Evolutionary conservation across 2,329 filamentous ascomycete species (phyloP).

Genomic region (Gnomoniopsis sp.): DNA sequence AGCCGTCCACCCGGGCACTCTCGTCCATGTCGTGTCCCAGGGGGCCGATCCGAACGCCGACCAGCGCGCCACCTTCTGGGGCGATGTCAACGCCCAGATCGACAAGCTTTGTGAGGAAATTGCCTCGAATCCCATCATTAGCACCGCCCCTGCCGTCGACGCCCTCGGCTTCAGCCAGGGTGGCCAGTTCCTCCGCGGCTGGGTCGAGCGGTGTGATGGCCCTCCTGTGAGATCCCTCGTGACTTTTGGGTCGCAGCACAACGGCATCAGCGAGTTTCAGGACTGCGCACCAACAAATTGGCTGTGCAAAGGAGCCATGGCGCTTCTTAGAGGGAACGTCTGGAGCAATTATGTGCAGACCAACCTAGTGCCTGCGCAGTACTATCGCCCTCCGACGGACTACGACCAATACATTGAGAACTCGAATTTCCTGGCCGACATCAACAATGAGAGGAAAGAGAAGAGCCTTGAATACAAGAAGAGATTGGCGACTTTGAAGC

Average conservation of each 20-base stretch:
- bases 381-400: slow-evolving; percentile 73
- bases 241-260: slow-evolving; percentile 89
- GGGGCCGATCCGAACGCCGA: slow-evolving; percentile 65
- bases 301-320: slow-evolving; percentile 77
- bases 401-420: slow-evolving; percentile 70
- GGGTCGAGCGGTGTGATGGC: slow-evolving; percentile 80
- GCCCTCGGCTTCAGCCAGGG: slow-evolving; percentile 94
- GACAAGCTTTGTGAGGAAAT: slow-evolving; percentile 74
- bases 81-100: slow-evolving; percentile 81
- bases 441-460: slow-evolving; percentile 81
- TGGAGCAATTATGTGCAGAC: slow-evolving; percentile 78
- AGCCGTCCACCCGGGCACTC: slow-evolving; percentile 73
- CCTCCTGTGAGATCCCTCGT: slow-evolving; percentile 75
- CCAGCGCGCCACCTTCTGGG: slow-evolving; percentile 82
- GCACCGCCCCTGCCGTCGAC: slow-evolving; percentile 78
- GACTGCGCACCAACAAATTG: slow-evolving; percentile 69
- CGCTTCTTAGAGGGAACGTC: slow-evolving; percentile 72
- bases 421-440: slow-evolving; percentile 88
- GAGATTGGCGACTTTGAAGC: slow-evolving; percentile 67
- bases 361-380: slow-evolving; percentile 86
- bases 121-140: slow-evolving; percentile 71
- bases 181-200: slow-evolving; percentile 90
- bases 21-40: slow-evolving; percentile 76
- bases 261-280: slow-evolving; percentile 83
- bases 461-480: slow-evolving; percentile 75